These are phyloP conservation scores for Lachnellula cervina DNA, from an alignment of 2,329 filamentous ascomycete genomes.

Conservation along the genomic window DNA sequence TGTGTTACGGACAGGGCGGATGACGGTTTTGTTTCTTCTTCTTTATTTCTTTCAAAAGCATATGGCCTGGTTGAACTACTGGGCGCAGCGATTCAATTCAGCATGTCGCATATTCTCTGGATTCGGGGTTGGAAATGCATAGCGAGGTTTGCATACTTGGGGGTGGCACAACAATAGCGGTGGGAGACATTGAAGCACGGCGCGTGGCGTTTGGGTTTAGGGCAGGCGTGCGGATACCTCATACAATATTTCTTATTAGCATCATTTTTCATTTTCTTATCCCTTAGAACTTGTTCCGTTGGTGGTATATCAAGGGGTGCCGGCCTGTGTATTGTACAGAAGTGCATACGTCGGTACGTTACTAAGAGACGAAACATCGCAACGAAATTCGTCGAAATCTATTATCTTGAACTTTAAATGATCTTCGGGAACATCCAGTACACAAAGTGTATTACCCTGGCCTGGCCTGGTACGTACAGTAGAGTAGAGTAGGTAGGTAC, in stretches of 20 bases:
- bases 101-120: neutral
- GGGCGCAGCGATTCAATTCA: neutral
- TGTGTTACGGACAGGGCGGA: neutral
- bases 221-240: neutral
- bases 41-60: constrained; percentile 1
- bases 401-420: too few relatives aligned
- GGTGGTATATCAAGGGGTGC: too few relatives aligned
- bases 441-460: too few relatives aligned
- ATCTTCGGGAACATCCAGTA: too few relatives aligned
- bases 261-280: neutral
- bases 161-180: neutral
- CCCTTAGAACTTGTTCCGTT: constrained; percentile 4
- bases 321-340: too few relatives aligned
- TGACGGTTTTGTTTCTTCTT: neutral
- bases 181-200: constrained; percentile 14
- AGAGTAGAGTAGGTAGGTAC: too few relatives aligned
- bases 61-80: neutral
- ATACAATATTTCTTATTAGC: neutral
- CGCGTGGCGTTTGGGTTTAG: constrained; percentile 18
- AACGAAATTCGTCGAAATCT: too few relatives aligned
- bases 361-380: too few relatives aligned
- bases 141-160: constrained; percentile 9
- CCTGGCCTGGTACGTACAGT: too few relatives aligned
- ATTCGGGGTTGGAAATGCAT: constrained; percentile 5
- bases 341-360: too few relatives aligned